Conservation (phyloP, 345 rosid genomes). For the Isatis tinctoria region DNA sequence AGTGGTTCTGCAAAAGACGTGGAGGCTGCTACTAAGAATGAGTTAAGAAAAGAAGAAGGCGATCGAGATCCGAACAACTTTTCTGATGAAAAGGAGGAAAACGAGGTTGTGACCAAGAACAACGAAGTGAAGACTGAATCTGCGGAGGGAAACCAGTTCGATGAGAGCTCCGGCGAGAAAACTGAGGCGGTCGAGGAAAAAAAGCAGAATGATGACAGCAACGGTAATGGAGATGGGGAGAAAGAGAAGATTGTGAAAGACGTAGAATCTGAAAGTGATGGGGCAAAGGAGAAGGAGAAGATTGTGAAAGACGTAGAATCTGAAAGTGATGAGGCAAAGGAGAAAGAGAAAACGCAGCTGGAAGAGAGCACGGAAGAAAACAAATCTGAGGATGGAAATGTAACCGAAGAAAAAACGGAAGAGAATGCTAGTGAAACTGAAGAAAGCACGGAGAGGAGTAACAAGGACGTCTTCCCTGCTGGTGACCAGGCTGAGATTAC, state of each 20-base stretch:
- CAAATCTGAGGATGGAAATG: conserved; percentile 26
- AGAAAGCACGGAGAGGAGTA: conserved; percentile 32
- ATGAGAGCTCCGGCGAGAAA: conserved; percentile 33
- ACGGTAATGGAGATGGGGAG: conserved; percentile 32
- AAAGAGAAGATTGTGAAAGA: conserved; percentile 22
- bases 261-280: conserved; percentile 25
- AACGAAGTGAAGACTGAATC: conserved; percentile 27
- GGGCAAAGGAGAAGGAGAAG: conserved; percentile 28
- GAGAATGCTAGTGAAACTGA: conserved; percentile 27
- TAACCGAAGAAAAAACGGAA: conserved; percentile 22
- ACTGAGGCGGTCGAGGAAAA: conserved; percentile 33
- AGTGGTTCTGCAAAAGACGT: conserved; percentile 34
- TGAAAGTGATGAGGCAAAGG: conserved; percentile 28
- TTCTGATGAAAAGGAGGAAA: conserved; percentile 20
- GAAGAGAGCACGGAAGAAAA: conserved; percentile 38
- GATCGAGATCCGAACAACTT: conserved; percentile 11
- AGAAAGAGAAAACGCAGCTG: conserved; percentile 31
- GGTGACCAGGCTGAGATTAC: conserved; percentile 56
- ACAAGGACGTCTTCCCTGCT: conserved; percentile 34
- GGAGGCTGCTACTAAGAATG: conserved; percentile 35
- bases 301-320: conserved; percentile 18
- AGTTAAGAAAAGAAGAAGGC: conserved; percentile 8
- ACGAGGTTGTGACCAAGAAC: conserved; percentile 24
- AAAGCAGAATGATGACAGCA: conserved; percentile 27
- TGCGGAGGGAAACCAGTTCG: conserved; percentile 22